Evolutionary conservation across 2,329 filamentous ascomycete species (phyloP).

Genomic region (Aspergillus pseudoglaucus): DNA sequence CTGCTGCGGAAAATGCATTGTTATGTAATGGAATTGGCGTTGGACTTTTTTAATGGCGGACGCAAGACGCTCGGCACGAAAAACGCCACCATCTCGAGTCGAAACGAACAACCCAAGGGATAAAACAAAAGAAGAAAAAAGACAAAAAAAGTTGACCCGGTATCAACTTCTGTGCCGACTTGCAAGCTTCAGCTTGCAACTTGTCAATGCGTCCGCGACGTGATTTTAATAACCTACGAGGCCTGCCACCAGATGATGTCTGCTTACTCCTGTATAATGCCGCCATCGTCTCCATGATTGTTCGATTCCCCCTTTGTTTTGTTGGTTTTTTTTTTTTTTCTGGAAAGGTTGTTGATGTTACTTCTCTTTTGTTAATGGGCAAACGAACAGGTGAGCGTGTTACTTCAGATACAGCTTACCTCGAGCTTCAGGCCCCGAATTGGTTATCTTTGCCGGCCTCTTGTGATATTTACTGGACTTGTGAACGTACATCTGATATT

Average conservation of each 20-base stretch:
- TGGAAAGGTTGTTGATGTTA: conserved; percentile 23
- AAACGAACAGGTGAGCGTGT: conserved; percentile 18
- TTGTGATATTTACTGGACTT: too few relatives aligned
- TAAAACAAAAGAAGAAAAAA: conserved; percentile 10
- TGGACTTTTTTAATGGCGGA: conserved; percentile 12
- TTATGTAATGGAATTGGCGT: conserved; percentile 54
- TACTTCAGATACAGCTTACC: background rate
- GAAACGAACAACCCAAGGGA: conserved; percentile 3
- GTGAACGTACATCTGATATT: too few relatives aligned
- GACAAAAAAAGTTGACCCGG: conserved; percentile 3
- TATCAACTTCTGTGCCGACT: conserved; percentile 12
- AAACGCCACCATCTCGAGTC: conserved; percentile 5
- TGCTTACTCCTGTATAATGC: conserved; percentile 23
- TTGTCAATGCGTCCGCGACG: conserved; percentile 16
- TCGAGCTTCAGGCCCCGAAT: too few relatives aligned
- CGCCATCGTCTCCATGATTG: conserved; percentile 34
- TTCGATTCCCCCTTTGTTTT: conserved; percentile 37
- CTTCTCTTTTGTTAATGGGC: conserved; percentile 13
- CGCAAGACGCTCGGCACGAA: conserved; percentile 14
- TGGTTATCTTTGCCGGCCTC: too few relatives aligned
- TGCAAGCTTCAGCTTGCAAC: conserved; percentile 15
- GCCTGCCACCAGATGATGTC: conserved; percentile 24
- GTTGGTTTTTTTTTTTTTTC: conserved; percentile 13
- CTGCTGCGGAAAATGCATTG: conserved; percentile 78
- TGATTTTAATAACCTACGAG: conserved; percentile 19